phyloP scores from a whole-genome alignment of 345 rosid species.

The Brassica rapa region DNA sequence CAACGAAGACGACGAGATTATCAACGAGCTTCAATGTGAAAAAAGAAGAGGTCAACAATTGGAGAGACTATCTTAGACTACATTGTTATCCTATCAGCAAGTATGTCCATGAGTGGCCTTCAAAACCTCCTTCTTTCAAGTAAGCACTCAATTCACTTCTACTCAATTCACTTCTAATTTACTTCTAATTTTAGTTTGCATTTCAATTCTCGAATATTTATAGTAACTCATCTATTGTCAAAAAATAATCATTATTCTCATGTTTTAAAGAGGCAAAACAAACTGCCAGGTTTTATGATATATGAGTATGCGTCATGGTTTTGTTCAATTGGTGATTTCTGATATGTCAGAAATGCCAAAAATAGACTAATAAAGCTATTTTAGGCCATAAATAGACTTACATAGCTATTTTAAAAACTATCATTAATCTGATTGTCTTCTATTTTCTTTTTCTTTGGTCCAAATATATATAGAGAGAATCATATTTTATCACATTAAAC shows the following conservation, averaged over 20 bases:
- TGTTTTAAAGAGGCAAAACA: not conserved
- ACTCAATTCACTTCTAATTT: not conserved
- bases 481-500: not conserved
- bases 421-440: not conserved
- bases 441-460: not conserved
- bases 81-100: slow-evolving; percentile 74
- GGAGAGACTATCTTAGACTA: slow-evolving; percentile 88
- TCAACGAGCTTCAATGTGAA: slow-evolving; percentile 83
- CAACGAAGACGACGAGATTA: slow-evolving; percentile 69
- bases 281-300: not conserved
- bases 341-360: slow-evolving; percentile 8
- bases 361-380: not conserved
- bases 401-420: slow-evolving; percentile 5
- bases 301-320: not conserved
- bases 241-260: not conserved
- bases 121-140: slow-evolving; percentile 77
- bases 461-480: not conserved
- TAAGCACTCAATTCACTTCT: slow-evolving; percentile 24
- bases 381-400: slow-evolving; percentile 2
- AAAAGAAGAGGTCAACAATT: slow-evolving; percentile 74
- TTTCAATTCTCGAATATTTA: not conserved
- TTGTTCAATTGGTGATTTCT: not conserved
- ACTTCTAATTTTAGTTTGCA: not conserved
- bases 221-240: not conserved
- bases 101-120: slow-evolving; percentile 80